Base-by-base conservation (phyloP, 176 grass and related monocot species). In the Triticum urartu region DNA sequence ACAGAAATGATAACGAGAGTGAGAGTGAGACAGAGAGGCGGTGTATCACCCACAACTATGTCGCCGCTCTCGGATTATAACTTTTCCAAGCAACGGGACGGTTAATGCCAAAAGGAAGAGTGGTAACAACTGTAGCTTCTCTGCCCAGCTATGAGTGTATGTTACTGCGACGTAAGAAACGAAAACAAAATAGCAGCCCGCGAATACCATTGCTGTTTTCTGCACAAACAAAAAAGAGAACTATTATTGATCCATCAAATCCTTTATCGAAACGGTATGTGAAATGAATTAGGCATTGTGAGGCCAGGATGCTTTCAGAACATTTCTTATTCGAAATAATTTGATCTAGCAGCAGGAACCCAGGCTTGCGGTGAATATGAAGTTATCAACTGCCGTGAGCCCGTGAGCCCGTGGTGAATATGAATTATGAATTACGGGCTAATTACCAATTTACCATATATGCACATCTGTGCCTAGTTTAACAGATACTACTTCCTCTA, bases 71-170 rank as follows among this genome's bases (percentile, higher is more conserved):
- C n/a, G 9, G 22, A 63, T 48, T 4, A 48, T 14, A 48, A 14
- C 45, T 48, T 48, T 48, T 68, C 65, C 68, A 36, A 70, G 68
- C 34, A 70, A 38, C 34, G 18, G 68, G 8, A n/a, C 68, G 9
- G 21, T 70, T 70, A 70, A 1, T 20, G 68, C 9, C 18, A 70
- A 39, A 70, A 70, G 34, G 8, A 70, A 39, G 18, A 70, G 68
- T 39, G 68, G 68, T 70, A 20, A 70, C 68, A 70, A 70, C 34
- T 35, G 68, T 18, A 70, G 68, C 68, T n/a, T 70, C 34, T 70
- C 68, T 1, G 18, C 8, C 68, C 68, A 70, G 68, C 14, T 70
- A 10, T 18, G 33, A 11, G 68, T n/a, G 18, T 70, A 70, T 39
- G 68, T 11, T 4, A 39, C 18, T 1, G 7, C 18, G 18, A 70